These are phyloP conservation scores for Laguncularia racemosa DNA, from an alignment of 345 rosid species.

Conservation along the genomic window DNA sequence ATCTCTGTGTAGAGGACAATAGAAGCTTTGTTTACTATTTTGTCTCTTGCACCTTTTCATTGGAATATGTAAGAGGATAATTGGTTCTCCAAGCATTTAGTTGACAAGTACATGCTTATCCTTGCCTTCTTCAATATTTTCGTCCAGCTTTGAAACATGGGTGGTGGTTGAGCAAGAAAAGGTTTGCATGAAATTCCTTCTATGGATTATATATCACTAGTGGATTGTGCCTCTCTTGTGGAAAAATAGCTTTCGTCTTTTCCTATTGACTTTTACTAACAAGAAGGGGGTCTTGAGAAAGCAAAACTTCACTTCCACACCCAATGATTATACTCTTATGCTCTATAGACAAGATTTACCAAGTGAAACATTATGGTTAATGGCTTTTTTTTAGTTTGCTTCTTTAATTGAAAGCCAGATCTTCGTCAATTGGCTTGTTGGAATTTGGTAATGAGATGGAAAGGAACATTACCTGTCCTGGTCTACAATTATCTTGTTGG, in stretches of 20 bases:
- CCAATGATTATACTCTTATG: background rate
- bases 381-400: slow-evolving; percentile 77
- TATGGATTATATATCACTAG: background rate
- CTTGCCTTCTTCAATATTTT: slow-evolving; percentile 57
- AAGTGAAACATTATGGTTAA: slow-evolving; percentile 84
- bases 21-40: slow-evolving; percentile 62
- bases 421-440: slow-evolving; percentile 66
- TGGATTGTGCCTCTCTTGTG: too few species aligned
- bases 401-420: slow-evolving; percentile 69
- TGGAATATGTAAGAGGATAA: slow-evolving; percentile 63
- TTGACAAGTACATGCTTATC: slow-evolving; percentile 52
- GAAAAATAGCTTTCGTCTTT: background rate
- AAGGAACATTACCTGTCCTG: slow-evolving; percentile 41
- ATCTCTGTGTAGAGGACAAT: slow-evolving; percentile 53
- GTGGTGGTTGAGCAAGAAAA: slow-evolving; percentile 69
- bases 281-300: background rate
- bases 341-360: slow-evolving; percentile 54
- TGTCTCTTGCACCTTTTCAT: slow-evolving; percentile 62
- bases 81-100: slow-evolving; percentile 46
- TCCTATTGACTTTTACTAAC: too few species aligned
- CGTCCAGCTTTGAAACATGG: slow-evolving; percentile 86
- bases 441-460: slow-evolving; percentile 28
- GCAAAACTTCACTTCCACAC: background rate
- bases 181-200: slow-evolving; percentile 29
- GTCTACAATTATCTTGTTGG: slow-evolving; percentile 33